Base-by-base conservation (phyloP, 768 basidiomycete genomes). In the Asterophora parasitica region DNA sequence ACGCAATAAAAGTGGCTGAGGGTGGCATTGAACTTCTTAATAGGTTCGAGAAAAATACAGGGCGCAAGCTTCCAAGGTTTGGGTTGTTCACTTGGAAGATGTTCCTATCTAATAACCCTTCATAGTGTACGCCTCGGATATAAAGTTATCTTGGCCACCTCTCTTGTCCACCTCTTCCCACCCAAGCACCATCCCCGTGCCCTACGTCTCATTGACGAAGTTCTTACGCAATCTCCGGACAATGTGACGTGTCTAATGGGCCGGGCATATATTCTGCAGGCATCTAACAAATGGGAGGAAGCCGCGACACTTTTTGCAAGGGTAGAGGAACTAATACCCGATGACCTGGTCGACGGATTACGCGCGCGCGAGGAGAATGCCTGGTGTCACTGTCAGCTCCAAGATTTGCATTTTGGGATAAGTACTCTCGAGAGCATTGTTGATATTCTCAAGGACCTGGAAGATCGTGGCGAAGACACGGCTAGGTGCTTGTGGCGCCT, bases 131-230 rank as follows among this genome's bases (percentile, higher is more conserved):
- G 73, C 38, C 77, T 78, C 40, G 81, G 81, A 3, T 79, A 96
- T 60, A 82, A 92, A 49, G 74, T 82, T 9, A 72, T 74, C 4
- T 74, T 95, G 10, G 85, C 82, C 2, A 84, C 81, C 0, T 81
- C 89, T 4, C 74, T 96, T 12, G 87, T 92, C 3, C 86, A 96
- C 58, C 73, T 88, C 41, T 90, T 81, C 63, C 83, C 94, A 23
- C 95, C 95, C 0, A 93, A 93, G 57, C 86, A 97, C 56, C 95
- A 98, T 61, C 56, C 70, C 9, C 81, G 85, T 43, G 95, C 96
- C 1, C 68, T 85, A 19, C 69, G 75, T 13, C 74, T 96, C 8
- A 72, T 97, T 16, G 79, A 88, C 27, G 79, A 83, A 4, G 74
- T 95, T 12, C 76, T 98, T 0, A 56, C 68, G 2, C 66, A 74